Evolutionary conservation across 495 filamentous ascomycete genomes (phyloP).

Genomic region (Amniculicola lignicola): DNA sequence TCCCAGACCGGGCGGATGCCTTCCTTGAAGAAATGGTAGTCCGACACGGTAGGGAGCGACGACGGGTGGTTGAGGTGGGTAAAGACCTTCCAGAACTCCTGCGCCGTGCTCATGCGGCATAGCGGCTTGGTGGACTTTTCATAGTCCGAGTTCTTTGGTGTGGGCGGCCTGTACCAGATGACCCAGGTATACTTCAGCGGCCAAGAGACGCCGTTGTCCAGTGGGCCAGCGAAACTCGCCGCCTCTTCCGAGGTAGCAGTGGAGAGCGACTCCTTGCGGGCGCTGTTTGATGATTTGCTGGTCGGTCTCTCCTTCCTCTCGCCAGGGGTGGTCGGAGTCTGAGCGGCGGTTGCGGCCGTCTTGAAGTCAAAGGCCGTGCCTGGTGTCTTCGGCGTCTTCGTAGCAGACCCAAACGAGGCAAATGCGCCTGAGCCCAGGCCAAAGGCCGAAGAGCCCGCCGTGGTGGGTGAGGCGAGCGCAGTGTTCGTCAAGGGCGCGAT

Average conservation of each 20-base stretch:
- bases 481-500: conserved; percentile 66
- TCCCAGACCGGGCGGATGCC: conserved; percentile 98
- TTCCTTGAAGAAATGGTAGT: conserved; percentile 98
- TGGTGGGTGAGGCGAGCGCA: conserved; percentile 77
- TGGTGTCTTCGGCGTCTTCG: conserved; percentile 83
- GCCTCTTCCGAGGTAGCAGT: conserved; percentile 31
- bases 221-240: conserved; percentile 17
- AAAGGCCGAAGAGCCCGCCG: conserved; percentile 86
- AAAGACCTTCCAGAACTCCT: conserved; percentile 93
- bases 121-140: conserved; percentile 92
- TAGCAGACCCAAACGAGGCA: conserved; percentile 83
- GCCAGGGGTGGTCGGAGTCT: conserved; percentile 48
- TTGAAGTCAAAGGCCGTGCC: conserved; percentile 74
- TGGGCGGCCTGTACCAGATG: conserved; percentile 93
- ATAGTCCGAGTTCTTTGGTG: conserved; percentile 95
- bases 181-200: conserved; percentile 84
- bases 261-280: conserved; percentile 27
- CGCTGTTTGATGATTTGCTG: conserved; percentile 14
- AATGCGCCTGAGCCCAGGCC: conserved; percentile 93
- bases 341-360: conserved; percentile 38
- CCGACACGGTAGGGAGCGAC: conserved; percentile 82
- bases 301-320: conserved; percentile 58
- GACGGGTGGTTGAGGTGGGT: conserved; percentile 87
- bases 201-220: conserved; percentile 29
- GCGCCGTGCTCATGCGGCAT: conserved; percentile 73